Percentiles rank a stretch among this genome's conserved stretches.
phyloP scores from a whole-genome alignment of 2,329 filamentous ascomycete genomes.

The Elsinoe ampelina region DNA sequence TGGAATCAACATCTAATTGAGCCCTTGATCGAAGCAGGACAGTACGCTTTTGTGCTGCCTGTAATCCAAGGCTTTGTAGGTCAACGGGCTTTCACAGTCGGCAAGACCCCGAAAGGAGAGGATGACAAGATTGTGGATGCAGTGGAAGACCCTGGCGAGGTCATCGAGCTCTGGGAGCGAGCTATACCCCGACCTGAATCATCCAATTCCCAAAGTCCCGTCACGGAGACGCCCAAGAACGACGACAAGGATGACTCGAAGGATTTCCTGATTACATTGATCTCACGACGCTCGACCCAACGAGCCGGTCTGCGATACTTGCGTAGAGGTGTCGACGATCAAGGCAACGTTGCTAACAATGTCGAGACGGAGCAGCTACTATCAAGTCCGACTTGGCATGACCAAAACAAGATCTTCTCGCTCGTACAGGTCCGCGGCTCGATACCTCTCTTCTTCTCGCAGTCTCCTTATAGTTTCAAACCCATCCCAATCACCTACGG shows the following conservation, averaged over 20 bases:
- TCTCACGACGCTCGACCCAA: slow-evolving; percentile 81
- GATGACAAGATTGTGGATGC: slow-evolving; percentile 23
- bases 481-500: slow-evolving; percentile 76
- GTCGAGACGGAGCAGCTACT: slow-evolving; percentile 96
- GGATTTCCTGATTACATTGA: slow-evolving; percentile 70
- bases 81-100: slow-evolving; percentile 61
- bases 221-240: slow-evolving; percentile 14
- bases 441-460: slow-evolving; percentile 90
- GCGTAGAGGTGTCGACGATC: slow-evolving; percentile 80
- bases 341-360: slow-evolving; percentile 77
- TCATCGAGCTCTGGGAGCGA: slow-evolving; percentile 17
- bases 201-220: neutral
- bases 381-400: slow-evolving; percentile 58
- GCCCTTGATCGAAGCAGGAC: slow-evolving; percentile 65
- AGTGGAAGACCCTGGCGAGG: slow-evolving; percentile 17
- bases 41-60: slow-evolving; percentile 64
- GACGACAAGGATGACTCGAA: slow-evolving; percentile 13
- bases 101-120: slow-evolving; percentile 20
- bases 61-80: slow-evolving; percentile 92
- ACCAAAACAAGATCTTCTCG: slow-evolving; percentile 58
- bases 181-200: slow-evolving; percentile 1
- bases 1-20: slow-evolving; percentile 75
- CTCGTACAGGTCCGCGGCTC: slow-evolving; percentile 84
- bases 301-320: slow-evolving; percentile 84
- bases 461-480: slow-evolving; percentile 88